phyloP scores from a whole-genome alignment of 306 rosid genomes.

The Purshia tridentata region DNA sequence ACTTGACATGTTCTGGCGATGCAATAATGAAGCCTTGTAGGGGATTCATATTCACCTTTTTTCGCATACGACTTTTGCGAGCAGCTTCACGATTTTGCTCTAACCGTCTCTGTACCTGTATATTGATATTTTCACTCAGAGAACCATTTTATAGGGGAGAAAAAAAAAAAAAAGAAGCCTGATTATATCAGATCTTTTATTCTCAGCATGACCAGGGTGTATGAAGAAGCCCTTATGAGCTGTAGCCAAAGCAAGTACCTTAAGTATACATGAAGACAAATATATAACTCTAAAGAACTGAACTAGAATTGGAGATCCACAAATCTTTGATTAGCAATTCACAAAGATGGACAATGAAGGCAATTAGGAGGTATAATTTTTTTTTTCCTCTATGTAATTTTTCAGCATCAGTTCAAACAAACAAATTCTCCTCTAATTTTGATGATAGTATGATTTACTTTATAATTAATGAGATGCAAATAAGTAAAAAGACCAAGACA shows the following conservation, averaged over 20 bases:
- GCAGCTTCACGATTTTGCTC: constrained; percentile 97
- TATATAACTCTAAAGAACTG: neutral
- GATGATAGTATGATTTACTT: neutral
- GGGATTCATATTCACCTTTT: constrained; percentile 53
- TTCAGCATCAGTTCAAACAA: neutral
- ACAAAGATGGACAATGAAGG: neutral
- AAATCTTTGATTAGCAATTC: neutral
- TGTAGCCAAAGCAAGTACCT: neutral
- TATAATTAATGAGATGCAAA: constrained; percentile 9
- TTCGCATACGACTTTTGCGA: constrained; percentile 66
- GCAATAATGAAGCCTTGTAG: neutral
- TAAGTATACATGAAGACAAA: neutral
- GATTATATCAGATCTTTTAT: neutral
- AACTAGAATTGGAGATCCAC: neutral
- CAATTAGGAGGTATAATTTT: neutral
- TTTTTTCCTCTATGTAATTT: too few species aligned
- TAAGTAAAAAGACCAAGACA: constrained; percentile 12
- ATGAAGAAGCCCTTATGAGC: neutral
- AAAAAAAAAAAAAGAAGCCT: neutral
- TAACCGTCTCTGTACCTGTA: constrained; percentile 60
- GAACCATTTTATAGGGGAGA: neutral
- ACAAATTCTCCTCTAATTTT: neutral
- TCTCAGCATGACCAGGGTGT: neutral
- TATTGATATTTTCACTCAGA: constrained; percentile 19
- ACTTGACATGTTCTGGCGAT: constrained; percentile 1